These are phyloP conservation scores for Rhodotorula paludigena DNA, from an alignment of 768 basidiomycete species.

Conservation along the genomic window DNA sequence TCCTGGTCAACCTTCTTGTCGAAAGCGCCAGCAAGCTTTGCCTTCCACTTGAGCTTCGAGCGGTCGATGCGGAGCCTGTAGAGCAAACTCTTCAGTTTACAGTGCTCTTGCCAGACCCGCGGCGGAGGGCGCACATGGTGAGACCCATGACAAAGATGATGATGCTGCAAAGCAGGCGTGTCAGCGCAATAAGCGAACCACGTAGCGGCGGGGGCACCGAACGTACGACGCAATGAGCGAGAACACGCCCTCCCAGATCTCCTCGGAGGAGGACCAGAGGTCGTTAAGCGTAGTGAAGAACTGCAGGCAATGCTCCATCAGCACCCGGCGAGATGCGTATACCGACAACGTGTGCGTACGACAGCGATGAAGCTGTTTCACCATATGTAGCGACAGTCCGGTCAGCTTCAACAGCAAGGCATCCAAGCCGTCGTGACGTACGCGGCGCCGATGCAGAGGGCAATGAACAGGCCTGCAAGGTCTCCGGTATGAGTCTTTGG, in stretches of 20 bases:
- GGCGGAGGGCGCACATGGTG: constrained; percentile 54
- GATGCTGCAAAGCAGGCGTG: not conserved
- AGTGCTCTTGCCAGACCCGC: not conserved
- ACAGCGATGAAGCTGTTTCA: constrained; percentile 22
- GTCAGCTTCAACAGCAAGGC: not conserved
- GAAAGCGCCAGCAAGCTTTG: constrained; percentile 80
- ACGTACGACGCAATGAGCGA: constrained; percentile 57
- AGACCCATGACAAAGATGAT: constrained; percentile 67
- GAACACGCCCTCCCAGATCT: constrained; percentile 89
- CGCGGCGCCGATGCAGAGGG: constrained; percentile 77
- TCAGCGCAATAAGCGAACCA: not conserved
- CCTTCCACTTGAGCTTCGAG: constrained; percentile 87
- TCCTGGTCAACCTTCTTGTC: constrained; percentile 41
- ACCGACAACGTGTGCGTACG: not conserved
- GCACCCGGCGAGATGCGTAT: not conserved
- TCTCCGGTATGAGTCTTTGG: constrained; percentile 71
- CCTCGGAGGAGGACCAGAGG: constrained; percentile 78
- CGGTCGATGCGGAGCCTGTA: constrained; percentile 77
- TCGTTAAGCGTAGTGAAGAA: constrained; percentile 88
- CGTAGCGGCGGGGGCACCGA: not conserved
- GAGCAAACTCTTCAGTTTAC: no score
- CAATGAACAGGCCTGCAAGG: constrained; percentile 65
- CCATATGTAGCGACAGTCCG: not conserved
- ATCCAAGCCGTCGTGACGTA: constrained; percentile 65
- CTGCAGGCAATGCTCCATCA: constrained; percentile 13